Conservation (phyloP, 116 monocot genomes). For the Phalaenopsis hybrid region DNA sequence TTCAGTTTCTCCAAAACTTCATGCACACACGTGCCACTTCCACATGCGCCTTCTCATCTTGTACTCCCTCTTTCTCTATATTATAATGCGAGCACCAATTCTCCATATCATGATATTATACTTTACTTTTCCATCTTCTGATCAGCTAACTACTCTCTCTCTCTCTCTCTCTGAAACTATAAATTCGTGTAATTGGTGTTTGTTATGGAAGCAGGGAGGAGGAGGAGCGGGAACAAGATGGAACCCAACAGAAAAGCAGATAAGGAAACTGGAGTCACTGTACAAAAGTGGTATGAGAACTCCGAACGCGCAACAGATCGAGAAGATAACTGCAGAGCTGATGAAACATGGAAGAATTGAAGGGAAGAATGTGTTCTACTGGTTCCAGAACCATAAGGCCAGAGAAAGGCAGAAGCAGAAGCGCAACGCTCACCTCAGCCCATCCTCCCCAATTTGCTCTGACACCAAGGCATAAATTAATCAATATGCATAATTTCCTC, state of each 20-base stretch:
- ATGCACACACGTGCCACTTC: too few relatives aligned
- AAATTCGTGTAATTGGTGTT: not conserved
- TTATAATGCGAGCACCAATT: too few relatives aligned
- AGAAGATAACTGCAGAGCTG: constrained; percentile 50
- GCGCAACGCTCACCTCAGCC: constrained; percentile 29
- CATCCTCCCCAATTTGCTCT: not conserved
- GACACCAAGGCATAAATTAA: constrained; percentile 1
- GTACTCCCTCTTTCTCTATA: not conserved
- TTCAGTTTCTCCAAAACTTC: too few relatives aligned
- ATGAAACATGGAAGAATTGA: constrained; percentile 49
- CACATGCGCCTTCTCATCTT: not conserved
- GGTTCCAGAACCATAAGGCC: constrained; percentile 78
- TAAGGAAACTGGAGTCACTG: constrained; percentile 60
- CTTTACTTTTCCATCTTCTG: too few relatives aligned
- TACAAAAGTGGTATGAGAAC: constrained; percentile 51
- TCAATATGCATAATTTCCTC: not conserved
- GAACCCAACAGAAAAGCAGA: constrained; percentile 85
- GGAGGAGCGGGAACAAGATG: constrained; percentile 52
- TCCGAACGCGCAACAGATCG: constrained; percentile 52
- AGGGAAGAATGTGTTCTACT: constrained; percentile 73
- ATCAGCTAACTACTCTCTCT: not conserved
- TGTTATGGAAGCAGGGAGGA: constrained; percentile 5
- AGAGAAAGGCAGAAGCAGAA: constrained; percentile 61
- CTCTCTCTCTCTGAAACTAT: not conserved
- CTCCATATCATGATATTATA: too few relatives aligned